phyloP scores from a whole-genome alignment of 306 rosid genomes.

The Coriaria nepalensis region DNA sequence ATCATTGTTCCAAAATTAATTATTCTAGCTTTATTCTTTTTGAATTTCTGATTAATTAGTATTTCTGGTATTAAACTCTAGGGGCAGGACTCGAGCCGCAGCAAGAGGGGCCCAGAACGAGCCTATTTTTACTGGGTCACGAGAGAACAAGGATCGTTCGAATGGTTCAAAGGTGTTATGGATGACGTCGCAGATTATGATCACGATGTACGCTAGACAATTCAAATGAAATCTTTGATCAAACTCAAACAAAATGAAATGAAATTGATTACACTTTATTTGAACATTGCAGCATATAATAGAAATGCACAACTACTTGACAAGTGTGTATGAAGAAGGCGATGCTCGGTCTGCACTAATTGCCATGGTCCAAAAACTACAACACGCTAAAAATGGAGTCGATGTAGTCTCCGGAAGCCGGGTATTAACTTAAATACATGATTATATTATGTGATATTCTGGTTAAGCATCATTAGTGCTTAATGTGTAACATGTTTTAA shows the following conservation, averaged over 20 bases:
- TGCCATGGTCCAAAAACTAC: conserved; percentile 52
- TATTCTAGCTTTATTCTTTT: too few relatives aligned
- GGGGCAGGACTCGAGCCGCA: background rate
- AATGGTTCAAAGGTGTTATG: conserved; percentile 74
- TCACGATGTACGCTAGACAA: conserved; percentile 17
- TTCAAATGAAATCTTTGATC: background rate
- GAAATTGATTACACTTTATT: background rate
- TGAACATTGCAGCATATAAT: conserved; percentile 36
- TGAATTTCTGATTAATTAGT: too few relatives aligned
- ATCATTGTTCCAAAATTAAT: background rate
- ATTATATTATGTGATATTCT: too few relatives aligned
- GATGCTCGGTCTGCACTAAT: conserved; percentile 58
- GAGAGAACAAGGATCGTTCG: conserved; percentile 62
- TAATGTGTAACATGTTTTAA: too few relatives aligned
- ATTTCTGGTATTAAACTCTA: too few relatives aligned
- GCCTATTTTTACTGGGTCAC: conserved; percentile 72
- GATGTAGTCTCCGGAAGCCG: conserved; percentile 63
- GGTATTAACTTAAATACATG: conserved; percentile 18
- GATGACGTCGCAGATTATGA: conserved; percentile 56
- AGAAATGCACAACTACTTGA: conserved; percentile 62
- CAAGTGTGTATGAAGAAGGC: conserved; percentile 55
- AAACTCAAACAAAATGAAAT: background rate
- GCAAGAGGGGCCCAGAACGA: conserved; percentile 28
- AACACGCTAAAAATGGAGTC: conserved; percentile 52
- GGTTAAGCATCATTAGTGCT: too few relatives aligned